Evolutionary conservation across 768 basidiomycete species (phyloP), one percentile per base, ranked within the genome.

Genomic region (Strobilomyces confusus): DNA sequence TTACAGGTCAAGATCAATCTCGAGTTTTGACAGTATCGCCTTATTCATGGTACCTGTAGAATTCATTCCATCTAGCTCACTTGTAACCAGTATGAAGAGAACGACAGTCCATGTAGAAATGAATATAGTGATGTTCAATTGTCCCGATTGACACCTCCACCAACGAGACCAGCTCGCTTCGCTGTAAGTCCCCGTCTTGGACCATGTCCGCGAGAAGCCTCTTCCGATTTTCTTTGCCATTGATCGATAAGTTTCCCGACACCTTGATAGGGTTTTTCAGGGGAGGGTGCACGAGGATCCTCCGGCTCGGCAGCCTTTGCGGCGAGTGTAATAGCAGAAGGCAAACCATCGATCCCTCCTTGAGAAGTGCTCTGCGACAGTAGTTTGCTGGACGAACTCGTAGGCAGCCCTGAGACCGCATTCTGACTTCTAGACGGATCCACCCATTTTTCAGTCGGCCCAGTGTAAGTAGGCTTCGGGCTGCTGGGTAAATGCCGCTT

Each of bases 171-270:
- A 57, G 73, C 69, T 62, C 77, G 74, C 67, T 77, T 82, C 3
- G 68, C 54, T 26, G 65, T 62, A 47, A 71, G 57, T 30, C 69
- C 72, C 73, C 77, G 74, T 64, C 72, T 75, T 34, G 63, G 63
- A 26, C 56, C 58, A 20, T 67, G 67, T 23, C 65, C 63, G 23
- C 67, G 74, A 23, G 73, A 55, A 44, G 70, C 63, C 34, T 81
- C 82, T 58, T 85, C 86, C 17, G 85, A 82, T 71, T 87, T 92
- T 53, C 81, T 82, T 68, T 93, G 89, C 91, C 91, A 93, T 64
- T 92, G 82, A 64, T 90, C 88, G 58, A 93, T 92, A 33, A 93
- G 75, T 70, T 79, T 88, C 26, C 89, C 86, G 41, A 93, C 91
- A 34, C 91, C 91, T 63, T 83, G 84, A 67, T 85, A 93, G 30